Evolutionary conservation across 805 yeast species (phyloP).

Genomic region (Ogataea nonfermentans): DNA sequence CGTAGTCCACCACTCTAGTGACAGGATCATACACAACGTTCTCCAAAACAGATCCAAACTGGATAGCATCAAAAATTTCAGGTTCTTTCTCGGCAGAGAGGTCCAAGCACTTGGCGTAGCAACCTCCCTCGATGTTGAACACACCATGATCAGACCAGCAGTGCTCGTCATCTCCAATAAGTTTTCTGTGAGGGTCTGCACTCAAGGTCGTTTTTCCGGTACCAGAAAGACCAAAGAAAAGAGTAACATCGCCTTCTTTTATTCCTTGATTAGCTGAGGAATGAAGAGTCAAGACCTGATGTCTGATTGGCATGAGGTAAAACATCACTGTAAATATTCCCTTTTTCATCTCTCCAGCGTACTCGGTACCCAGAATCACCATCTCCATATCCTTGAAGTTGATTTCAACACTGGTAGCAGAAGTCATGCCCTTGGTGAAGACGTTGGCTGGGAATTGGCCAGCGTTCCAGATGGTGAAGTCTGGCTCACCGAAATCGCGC

Average conservation of each 20-base stretch:
- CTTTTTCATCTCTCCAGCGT: constrained; percentile 99
- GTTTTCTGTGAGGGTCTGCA: constrained; percentile 90
- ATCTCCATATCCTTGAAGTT: constrained; percentile 97
- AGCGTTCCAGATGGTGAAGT: constrained; percentile 96
- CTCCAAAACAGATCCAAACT: constrained; percentile 92
- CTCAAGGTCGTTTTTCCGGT: constrained; percentile 97
- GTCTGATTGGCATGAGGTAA: constrained; percentile 94
- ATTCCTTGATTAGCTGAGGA: constrained; percentile 93
- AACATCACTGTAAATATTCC: constrained; percentile 99
- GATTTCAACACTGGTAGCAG: constrained; percentile 91
- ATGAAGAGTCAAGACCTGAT: constrained; percentile 88
- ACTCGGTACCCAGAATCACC: constrained; percentile 98
- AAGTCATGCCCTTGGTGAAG: constrained; percentile 96
- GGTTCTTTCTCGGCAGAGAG: constrained; percentile 92
- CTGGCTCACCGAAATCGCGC: constrained; percentile 91
- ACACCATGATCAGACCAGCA: constrained; percentile 99
- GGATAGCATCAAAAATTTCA: constrained; percentile 92
- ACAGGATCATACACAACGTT: constrained; percentile 82
- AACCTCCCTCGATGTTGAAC: constrained; percentile 98
- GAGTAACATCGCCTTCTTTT: constrained; percentile 78
- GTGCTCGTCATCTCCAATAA: constrained; percentile 99
- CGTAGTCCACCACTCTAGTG: constrained; percentile 83
- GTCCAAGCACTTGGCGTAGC: constrained; percentile 96
- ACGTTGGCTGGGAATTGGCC: constrained; percentile 99
- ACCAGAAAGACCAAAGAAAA: constrained; percentile 96